phyloP scores from a whole-genome alignment of 768 basidiomycete genomes.

The Boletus rex-veris region DNA sequence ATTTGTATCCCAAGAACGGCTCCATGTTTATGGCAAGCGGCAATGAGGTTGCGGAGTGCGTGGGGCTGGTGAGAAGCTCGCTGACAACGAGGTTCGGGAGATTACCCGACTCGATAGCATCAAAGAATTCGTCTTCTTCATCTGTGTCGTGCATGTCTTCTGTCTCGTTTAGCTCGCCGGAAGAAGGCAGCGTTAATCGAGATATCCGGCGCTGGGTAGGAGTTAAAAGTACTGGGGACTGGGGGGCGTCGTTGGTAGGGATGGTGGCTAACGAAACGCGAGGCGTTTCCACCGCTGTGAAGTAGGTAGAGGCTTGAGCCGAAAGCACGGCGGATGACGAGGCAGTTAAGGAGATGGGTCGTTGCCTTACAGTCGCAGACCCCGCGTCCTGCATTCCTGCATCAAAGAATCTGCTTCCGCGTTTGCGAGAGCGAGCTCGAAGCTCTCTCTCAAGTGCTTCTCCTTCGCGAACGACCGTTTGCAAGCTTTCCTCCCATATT shows the following conservation, averaged over 20 bases:
- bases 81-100: conserved; percentile 74
- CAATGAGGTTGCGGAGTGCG: conserved; percentile 31
- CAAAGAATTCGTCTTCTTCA: conserved; percentile 96
- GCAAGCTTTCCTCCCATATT: conserved; percentile 90
- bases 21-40: conserved; percentile 35
- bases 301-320: conserved; percentile 18
- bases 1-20: conserved; percentile 65
- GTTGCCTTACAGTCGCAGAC: conserved; percentile 18
- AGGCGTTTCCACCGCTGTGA: conserved; percentile 23
- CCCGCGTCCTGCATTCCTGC: conserved; percentile 23
- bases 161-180: conserved; percentile 29
- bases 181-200: conserved; percentile 12
- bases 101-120: conserved; percentile 84
- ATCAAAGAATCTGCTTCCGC: conserved; percentile 58
- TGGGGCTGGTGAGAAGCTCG: conserved; percentile 53
- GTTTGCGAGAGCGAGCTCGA: conserved; percentile 51
- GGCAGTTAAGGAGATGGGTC: conserved; percentile 16
- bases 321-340: conserved; percentile 13
- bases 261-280: conserved; percentile 6
- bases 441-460: conserved; percentile 81
- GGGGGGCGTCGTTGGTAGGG: conserved; percentile 1
- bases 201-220: conserved; percentile 22
- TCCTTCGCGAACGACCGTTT: conserved; percentile 81
- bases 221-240: conserved; percentile 14
- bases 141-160: conserved; percentile 50